A percentile compares a stretch with the other conserved stretches of the same genome.
These are phyloP conservation scores for Westerdykella ornata DNA, from an alignment of 2,329 filamentous ascomycete genomes.

Conservation along the genomic window DNA sequence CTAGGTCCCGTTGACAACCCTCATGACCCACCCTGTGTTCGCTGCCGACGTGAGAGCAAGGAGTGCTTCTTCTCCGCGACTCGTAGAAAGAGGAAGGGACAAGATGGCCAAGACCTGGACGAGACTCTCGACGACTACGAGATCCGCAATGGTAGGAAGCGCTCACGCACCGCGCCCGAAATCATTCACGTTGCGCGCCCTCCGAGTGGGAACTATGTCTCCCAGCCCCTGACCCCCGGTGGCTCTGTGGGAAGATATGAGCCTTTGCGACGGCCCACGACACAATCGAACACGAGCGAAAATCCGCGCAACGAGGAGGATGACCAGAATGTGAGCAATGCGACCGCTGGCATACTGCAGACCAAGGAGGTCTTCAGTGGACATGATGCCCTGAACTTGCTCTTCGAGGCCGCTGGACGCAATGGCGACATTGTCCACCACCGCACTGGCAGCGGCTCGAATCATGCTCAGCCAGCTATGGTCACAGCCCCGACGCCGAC, in stretches of 20 bases:
- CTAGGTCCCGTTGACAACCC: slow-evolving; percentile 79
- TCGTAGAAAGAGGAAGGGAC: slow-evolving; percentile 79
- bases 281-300: slow-evolving; percentile 20
- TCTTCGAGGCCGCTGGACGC: slow-evolving; percentile 71
- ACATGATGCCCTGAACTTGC: slow-evolving; percentile 83
- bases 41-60: slow-evolving; percentile 90
- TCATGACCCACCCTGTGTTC: slow-evolving; percentile 84
- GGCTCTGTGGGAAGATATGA: slow-evolving; percentile 60
- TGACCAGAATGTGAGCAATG: slow-evolving; percentile 53
- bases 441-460: slow-evolving; percentile 42
- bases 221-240: slow-evolving; percentile 57
- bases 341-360: slow-evolving; percentile 54
- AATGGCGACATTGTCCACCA: slow-evolving; percentile 45
- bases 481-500: slow-evolving; percentile 29
- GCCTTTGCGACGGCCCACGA: slow-evolving; percentile 57
- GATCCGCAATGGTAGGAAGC: slow-evolving; percentile 66
- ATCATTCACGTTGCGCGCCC: slow-evolving; percentile 43
- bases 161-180: slow-evolving; percentile 47
- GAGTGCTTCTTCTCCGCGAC: slow-evolving; percentile 96
- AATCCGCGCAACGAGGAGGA: slow-evolving; percentile 41
- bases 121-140: slow-evolving; percentile 56
- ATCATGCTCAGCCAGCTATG: slow-evolving; percentile 30
- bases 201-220: slow-evolving; percentile 20
- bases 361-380: slow-evolving; percentile 73
- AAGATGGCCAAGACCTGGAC: slow-evolving; percentile 42